Conservation (phyloP, 306 rosid genomes). For the Cyclanthera cordifolia region DNA sequence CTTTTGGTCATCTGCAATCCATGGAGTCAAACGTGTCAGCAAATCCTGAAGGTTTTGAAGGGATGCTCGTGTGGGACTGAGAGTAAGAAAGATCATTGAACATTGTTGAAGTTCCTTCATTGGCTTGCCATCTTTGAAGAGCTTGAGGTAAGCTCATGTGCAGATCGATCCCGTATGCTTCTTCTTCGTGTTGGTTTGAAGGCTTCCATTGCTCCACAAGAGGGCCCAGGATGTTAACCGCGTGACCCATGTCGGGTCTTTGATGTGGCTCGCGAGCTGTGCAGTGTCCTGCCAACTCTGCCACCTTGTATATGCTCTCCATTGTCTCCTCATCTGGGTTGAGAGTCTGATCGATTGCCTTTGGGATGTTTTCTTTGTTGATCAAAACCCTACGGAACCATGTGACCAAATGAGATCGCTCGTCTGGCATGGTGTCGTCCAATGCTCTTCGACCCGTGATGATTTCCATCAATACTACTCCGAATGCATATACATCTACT, state of each 20-base stretch:
- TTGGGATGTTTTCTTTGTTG: constrained; percentile 78
- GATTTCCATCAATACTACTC: constrained; percentile 81
- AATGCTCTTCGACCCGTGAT: constrained; percentile 70
- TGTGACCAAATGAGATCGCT: constrained; percentile 68
- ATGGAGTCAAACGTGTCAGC: constrained; percentile 57
- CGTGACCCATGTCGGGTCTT: constrained; percentile 90
- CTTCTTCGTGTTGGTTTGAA: constrained; percentile 46
- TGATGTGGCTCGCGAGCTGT: constrained; percentile 86
- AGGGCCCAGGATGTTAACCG: constrained; percentile 66
- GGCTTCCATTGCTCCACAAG: constrained; percentile 84
- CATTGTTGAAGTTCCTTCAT: constrained; percentile 73
- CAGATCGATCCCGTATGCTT: constrained; percentile 51
- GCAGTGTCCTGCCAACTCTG: constrained; percentile 77
- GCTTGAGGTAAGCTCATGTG: constrained; percentile 79
- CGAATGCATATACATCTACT: constrained; percentile 84
- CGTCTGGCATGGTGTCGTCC: constrained; percentile 66
- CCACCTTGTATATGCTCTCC: constrained; percentile 76
- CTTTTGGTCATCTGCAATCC: constrained; percentile 53
- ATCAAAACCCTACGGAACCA: constrained; percentile 72
- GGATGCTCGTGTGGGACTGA: constrained; percentile 69
- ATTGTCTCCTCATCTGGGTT: constrained; percentile 76
- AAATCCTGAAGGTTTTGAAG: constrained; percentile 66
- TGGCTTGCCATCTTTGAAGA: constrained; percentile 80
- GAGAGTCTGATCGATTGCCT: constrained; percentile 62
- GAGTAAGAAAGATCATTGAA: constrained; percentile 53